Conservation (phyloP, 352 stramenopile genomes). For the Peronospora tabacina region DNA sequence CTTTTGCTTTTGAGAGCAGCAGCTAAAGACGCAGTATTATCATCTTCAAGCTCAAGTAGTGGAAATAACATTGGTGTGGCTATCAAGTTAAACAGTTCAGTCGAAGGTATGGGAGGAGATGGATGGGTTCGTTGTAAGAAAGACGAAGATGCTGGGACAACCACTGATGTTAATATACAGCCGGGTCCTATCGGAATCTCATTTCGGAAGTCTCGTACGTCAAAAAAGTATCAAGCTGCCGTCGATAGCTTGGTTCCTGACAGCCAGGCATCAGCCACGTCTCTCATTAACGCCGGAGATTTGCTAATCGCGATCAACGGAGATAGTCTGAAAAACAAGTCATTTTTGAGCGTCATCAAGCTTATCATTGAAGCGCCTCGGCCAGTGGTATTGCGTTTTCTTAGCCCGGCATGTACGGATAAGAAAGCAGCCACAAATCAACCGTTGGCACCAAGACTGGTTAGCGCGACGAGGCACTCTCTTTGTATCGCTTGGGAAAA, state of each 20-base stretch:
- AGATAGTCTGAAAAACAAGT: slow-evolving; percentile 46
- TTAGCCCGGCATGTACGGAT: slow-evolving; percentile 37
- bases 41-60: slow-evolving; percentile 19
- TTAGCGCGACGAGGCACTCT: slow-evolving; percentile 53
- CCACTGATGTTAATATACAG: slow-evolving; percentile 66
- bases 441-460: slow-evolving; percentile 50
- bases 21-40: slow-evolving; percentile 56
- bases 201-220: slow-evolving; percentile 60
- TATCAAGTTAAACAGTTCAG: slow-evolving; percentile 8
- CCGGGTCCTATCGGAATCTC: slow-evolving; percentile 65
- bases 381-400: slow-evolving; percentile 60
- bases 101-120: slow-evolving; percentile 40
- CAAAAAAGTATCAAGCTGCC: slow-evolving; percentile 60
- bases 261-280: slow-evolving; percentile 64
- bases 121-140: slow-evolving; percentile 62
- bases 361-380: slow-evolving; percentile 62
- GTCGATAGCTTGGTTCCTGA: slow-evolving; percentile 79
- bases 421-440: slow-evolving; percentile 38
- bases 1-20: slow-evolving; percentile 58
- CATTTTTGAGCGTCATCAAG: slow-evolving; percentile 71
- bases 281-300: slow-evolving; percentile 61
- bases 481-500: slow-evolving; percentile 59
- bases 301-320: slow-evolving; percentile 70
- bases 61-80: slow-evolving; percentile 16
- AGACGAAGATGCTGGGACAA: slow-evolving; percentile 32